Evolutionary conservation across 345 rosid species (phyloP), one percentile per base, ranked within the genome.

Genomic region (Erodium maritimum): DNA sequence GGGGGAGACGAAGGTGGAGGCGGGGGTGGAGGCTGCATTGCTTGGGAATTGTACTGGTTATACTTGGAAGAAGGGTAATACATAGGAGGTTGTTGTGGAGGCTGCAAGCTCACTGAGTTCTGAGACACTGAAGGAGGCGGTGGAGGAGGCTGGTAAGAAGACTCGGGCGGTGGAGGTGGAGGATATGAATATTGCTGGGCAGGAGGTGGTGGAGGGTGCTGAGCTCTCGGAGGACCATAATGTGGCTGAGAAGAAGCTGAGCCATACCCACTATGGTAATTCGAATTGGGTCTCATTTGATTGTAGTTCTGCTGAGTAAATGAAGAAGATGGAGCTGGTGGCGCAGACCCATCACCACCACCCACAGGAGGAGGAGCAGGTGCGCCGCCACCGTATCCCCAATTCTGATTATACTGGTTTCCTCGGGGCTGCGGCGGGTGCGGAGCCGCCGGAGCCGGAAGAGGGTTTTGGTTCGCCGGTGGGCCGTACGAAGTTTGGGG

Each of bases 181-280:
- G 80, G 82, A 62, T 80, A 83, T 14, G 81, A 77, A 23, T 79
- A 76, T 37, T 84, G 77, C 2, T 82, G 87, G 0, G 82, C 83
- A 0, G 83, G 85, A 1, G 86, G 85, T 0, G 85, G 85, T 1
- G 83, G 90, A 0, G 87, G 84, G 67, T 83, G 85, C 48, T 83
- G 88, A 21, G 82, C 85, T 21, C 77, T 75, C 1, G 80, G 69
- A n/a, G 79, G 86, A 1, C 77, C 89, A 11, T 79, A 88, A 1
- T 79, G 80, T 2, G 75, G 76, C 21, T 71, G 67, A 4, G 64
- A 54, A 12, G 74, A 54, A 51, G 73, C 61, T 54, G 73, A 71
- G 58, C 71, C 64, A 34, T 60, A 68, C 52, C 61, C 77, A 55
- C 63, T 57, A n/a, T 57, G 55, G 24, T 23, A 59, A 54, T 67